These are phyloP conservation scores for Lyophyllum atratum DNA, from an alignment of 768 basidiomycete species.

Conservation along the genomic window DNA sequence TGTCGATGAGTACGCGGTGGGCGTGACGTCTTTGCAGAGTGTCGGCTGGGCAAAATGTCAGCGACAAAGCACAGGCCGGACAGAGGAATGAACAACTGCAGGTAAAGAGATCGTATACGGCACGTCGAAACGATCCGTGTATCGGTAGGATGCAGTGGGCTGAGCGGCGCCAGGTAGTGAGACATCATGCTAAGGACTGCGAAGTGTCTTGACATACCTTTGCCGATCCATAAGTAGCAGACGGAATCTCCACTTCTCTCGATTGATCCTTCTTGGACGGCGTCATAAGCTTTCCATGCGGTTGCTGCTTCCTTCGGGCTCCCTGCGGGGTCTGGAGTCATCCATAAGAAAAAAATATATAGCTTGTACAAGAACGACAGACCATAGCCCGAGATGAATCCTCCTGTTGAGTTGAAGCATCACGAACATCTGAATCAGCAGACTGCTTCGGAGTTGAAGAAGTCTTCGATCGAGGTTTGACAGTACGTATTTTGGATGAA, in stretches of 20 bases:
- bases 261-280: neutral
- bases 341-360: neutral
- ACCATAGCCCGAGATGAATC: neutral
- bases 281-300: neutral
- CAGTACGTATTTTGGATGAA: neutral
- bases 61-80: neutral
- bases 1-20: neutral
- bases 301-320: neutral
- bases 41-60: neutral
- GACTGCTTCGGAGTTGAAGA: neutral
- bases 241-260: neutral
- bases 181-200: neutral
- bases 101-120: neutral
- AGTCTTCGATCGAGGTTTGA: conserved; percentile 1
- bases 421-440: conserved; percentile 1
- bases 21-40: neutral
- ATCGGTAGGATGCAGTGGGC: neutral
- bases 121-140: neutral
- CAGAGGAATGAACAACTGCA: neutral
- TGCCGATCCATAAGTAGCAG: neutral
- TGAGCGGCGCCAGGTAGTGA: neutral
- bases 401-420: neutral
- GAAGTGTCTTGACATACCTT: neutral
- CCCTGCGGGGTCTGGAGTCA: neutral
- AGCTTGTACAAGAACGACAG: neutral